Percentiles rank a stretch among this genome's conserved stretches.
phyloP scores from a whole-genome alignment of 192 early-diverging fungal species.

The Linnemannia elongata region DNA sequence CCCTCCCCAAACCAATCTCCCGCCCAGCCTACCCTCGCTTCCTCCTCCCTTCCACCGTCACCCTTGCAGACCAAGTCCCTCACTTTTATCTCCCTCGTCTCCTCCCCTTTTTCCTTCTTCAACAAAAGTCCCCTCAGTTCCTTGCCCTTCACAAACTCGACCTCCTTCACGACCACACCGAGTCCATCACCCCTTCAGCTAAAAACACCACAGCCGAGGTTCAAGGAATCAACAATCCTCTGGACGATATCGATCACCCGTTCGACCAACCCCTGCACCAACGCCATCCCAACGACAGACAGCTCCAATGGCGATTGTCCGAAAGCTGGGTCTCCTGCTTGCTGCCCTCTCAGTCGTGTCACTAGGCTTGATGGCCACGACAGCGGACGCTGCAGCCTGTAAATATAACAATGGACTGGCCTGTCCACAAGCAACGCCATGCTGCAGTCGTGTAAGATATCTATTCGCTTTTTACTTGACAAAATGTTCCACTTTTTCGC shows the following conservation, averaged over 20 bases:
- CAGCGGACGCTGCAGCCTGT: slow-evolving; percentile 37
- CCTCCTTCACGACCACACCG: slow-evolving; percentile 13
- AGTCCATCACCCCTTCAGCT: slow-evolving; percentile 21
- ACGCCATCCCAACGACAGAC: neutral
- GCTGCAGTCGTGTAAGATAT: slow-evolving; percentile 47
- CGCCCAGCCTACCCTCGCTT: slow-evolving; percentile 32
- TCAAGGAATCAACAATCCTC: neutral
- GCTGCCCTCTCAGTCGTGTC: slow-evolving; percentile 42
- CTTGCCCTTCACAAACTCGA: slow-evolving; percentile 24
- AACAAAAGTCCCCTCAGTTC: slow-evolving; percentile 29
- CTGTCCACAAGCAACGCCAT: slow-evolving; percentile 44
- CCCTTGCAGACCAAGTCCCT: slow-evolving; percentile 20
- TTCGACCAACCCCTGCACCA: slow-evolving; percentile 5
- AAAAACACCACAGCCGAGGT: neutral
- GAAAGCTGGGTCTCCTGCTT: slow-evolving; percentile 48
- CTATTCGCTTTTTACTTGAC: too few species aligned
- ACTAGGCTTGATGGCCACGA: slow-evolving; percentile 5
- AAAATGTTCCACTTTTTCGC: neutral
- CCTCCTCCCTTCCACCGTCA: slow-evolving; percentile 28
- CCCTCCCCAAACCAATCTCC: slow-evolving; percentile 26
- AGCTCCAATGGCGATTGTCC: slow-evolving; percentile 38
- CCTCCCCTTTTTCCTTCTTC: slow-evolving; percentile 24
- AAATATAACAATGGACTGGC: slow-evolving; percentile 35
- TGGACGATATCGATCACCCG: neutral
- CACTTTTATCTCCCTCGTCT: slow-evolving; percentile 28